phyloP scores from a whole-genome alignment of 1,139 yeast species.

The Meyerozyma guilliermondii region DNA sequence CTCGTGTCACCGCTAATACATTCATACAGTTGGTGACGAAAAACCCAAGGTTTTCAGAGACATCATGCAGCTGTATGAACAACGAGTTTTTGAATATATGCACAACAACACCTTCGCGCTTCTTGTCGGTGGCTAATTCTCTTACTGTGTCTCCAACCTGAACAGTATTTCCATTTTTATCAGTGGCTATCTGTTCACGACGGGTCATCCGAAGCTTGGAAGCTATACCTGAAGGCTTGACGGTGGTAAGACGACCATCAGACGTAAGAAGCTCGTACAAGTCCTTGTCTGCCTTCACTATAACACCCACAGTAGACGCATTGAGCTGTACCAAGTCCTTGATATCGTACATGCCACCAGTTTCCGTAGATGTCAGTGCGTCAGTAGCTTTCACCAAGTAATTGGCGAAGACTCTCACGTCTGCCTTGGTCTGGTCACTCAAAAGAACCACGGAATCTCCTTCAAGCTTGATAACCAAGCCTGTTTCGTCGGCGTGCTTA shows the following conservation, averaged over 20 bases:
- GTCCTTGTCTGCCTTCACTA: conserved; percentile 85
- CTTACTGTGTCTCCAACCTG: conserved; percentile 88
- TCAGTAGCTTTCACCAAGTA: conserved; percentile 78
- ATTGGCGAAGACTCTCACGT: conserved; percentile 87
- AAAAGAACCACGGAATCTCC: conserved; percentile 86
- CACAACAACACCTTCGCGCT: conserved; percentile 78
- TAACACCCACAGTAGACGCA: conserved; percentile 83
- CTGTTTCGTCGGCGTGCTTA: conserved; percentile 88
- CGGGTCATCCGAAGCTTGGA: conserved; percentile 61
- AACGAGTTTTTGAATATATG: conserved; percentile 79
- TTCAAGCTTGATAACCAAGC: conserved; percentile 78
- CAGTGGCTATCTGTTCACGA: conserved; percentile 81
- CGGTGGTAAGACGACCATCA: conserved; percentile 70
- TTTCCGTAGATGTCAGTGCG: conserved; percentile 53
- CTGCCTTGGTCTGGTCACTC: conserved; percentile 83
- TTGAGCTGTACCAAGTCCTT: conserved; percentile 89
- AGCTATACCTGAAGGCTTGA: conserved; percentile 76
- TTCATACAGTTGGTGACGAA: conserved; percentile 75
- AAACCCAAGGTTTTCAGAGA: conserved; percentile 85
- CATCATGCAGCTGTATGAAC: conserved; percentile 74
- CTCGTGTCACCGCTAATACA: conserved; percentile 66
- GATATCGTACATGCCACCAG: conserved; percentile 60
- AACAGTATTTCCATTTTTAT: conserved; percentile 76
- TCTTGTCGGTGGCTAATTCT: conserved; percentile 64
- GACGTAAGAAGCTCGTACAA: conserved; percentile 76